Base-by-base conservation (phyloP, 108 stramenopile species). In the Thalassiosira profunda region DNA sequence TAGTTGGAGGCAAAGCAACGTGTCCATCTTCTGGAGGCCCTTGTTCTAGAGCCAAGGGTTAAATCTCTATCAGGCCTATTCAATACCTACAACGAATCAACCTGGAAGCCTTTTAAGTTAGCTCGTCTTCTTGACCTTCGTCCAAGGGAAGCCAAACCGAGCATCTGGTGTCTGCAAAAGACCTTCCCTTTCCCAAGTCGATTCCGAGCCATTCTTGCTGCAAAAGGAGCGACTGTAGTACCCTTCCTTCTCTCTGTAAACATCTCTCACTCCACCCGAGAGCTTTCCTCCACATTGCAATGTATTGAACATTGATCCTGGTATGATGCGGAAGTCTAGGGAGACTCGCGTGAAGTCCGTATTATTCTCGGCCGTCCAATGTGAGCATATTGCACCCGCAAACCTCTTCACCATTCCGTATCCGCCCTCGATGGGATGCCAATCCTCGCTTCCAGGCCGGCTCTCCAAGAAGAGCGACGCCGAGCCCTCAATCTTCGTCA, bases 331-430 rank as follows among this genome's bases (percentile, higher is more conserved):
- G 64, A 88, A 83, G 45, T 90, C 89, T 12, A 90, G 52, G 1
- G 82, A 79, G 10, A 85, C 86, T 0, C 89, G 71, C 1, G 89
- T 87, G 15, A 54, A 38, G 23, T 67, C 61, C 6, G 76, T 72
- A n/a, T 63, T 43, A 49, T 90, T 90, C 11, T 90, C 89, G 3
- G 82, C 69, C 38, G 86, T 85, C 74, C 82, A 90, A 55, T 90
- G 89, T 3, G 70, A 34, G 33, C 76, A 81, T 11, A 73, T 34
- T 30, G 81, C 86, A 37, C 89, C 89, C 15, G 81, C 82, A 84
- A 90, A 90, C 42, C 70, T 53, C 35, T 86, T 70, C 30, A 74
- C 61, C 5, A 57, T 26, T 29, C 78, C 83, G 51, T 80, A 72
- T 9, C 56, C 41, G 5, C 76, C 83, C 18, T 64, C 63, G 26